phyloP scores from a whole-genome alignment of 177 flowering plant genomes.

The Vitis hybrid region DNA sequence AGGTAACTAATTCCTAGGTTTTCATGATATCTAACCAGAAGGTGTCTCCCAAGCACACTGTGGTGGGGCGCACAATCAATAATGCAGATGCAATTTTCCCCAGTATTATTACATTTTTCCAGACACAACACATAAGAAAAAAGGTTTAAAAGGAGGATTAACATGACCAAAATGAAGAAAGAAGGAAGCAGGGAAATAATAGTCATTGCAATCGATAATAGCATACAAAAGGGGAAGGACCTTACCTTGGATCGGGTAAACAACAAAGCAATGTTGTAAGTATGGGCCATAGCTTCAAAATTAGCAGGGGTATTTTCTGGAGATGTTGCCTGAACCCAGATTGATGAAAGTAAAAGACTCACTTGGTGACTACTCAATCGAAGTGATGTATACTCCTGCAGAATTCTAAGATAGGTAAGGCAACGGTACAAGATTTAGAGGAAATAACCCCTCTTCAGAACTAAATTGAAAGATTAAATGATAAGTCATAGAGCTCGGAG shows the following conservation, averaged over 20 bases:
- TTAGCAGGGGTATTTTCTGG: conserved; percentile 64
- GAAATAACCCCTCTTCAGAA: neutral
- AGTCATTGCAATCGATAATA: neutral
- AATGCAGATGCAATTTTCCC: no score
- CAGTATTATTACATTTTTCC: no score
- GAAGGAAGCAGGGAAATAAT: neutral
- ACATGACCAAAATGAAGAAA: no score
- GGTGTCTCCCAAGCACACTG: no score
- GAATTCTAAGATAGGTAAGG: conserved; percentile 9
- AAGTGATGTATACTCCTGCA: conserved; percentile 55
- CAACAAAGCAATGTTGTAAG: conserved; percentile 55
- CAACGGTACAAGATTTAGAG: neutral
- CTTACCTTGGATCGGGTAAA: conserved; percentile 72
- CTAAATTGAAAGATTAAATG: conserved; percentile 1
- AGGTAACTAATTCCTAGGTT: no score
- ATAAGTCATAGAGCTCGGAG: conserved; percentile 1
- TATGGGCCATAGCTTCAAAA: conserved; percentile 86
- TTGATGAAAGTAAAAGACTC: conserved; percentile 77
- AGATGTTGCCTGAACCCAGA: conserved; percentile 85
- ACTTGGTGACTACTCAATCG: conserved; percentile 87
- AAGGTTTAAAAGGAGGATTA: no score
- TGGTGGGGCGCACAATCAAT: no score
- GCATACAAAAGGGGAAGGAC: neutral
- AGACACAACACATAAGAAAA: no score
- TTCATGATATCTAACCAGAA: no score